phyloP scores from a whole-genome alignment of 352 stramenopile genomes.

The Phytophthora sp. region DNA sequence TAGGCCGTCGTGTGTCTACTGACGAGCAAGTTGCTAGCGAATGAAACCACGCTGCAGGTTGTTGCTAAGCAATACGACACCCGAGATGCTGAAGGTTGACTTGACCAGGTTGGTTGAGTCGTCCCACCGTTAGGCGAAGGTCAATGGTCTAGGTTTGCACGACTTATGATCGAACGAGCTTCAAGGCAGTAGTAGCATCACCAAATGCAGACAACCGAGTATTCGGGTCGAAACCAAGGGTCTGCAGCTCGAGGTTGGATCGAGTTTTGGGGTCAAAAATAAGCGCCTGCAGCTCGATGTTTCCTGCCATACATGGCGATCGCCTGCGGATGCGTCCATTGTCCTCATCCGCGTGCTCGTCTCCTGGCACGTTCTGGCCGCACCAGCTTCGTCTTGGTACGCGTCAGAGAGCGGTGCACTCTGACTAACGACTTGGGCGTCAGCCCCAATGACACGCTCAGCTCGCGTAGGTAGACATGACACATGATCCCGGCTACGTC shows the following conservation, averaged over 20 bases:
- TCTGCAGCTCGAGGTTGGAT: too few relatives aligned
- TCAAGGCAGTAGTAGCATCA: conserved; percentile 22
- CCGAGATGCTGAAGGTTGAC: conserved; percentile 2
- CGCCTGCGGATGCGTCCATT: conserved; percentile 67
- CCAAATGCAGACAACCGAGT: conserved; percentile 7
- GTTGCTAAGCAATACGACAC: neutral
- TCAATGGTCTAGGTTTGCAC: conserved; percentile 16
- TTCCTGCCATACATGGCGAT: conserved; percentile 34
- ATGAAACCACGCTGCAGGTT: neutral
- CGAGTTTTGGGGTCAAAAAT: too few relatives aligned
- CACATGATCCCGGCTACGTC: too few relatives aligned
- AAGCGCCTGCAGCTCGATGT: conserved; percentile 15
- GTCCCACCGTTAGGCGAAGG: conserved; percentile 5
- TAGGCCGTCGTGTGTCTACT: neutral
- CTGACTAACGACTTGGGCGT: conserved; percentile 68
- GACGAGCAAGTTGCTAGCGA: neutral
- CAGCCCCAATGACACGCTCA: too few relatives aligned
- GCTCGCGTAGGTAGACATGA: too few relatives aligned
- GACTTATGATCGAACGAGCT: conserved; percentile 26
- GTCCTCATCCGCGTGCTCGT: conserved; percentile 40
- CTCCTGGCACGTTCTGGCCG: conserved; percentile 16
- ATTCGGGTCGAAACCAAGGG: too few relatives aligned
- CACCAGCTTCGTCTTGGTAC: conserved; percentile 37
- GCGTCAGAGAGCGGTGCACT: conserved; percentile 51
- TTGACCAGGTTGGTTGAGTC: conserved; percentile 3